phyloP scores from a whole-genome alignment of 2,329 filamentous ascomycete genomes.

The Stromatinia cepivora region DNA sequence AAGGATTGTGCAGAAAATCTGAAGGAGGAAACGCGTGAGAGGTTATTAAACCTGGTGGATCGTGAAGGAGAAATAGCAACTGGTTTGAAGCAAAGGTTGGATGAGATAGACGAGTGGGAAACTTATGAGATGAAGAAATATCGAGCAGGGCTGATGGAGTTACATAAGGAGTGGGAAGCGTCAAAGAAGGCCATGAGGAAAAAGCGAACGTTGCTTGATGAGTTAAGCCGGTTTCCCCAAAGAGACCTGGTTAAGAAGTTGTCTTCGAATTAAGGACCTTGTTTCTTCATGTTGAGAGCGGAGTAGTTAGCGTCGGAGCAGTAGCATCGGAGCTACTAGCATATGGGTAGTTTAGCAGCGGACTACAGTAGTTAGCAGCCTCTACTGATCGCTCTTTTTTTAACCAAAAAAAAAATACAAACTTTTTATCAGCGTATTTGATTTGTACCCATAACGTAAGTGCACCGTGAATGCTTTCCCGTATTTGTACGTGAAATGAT shows the following conservation, averaged over 20 bases:
- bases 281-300: no score
- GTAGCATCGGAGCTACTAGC: neutral
- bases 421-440: neutral
- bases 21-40: neutral
- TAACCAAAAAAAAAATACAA: neutral
- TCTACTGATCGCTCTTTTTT: neutral
- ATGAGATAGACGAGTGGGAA: neutral
- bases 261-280: no score
- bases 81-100: neutral
- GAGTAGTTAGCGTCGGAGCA: neutral
- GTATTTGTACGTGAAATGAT: neutral
- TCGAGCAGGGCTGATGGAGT: neutral
- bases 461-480: neutral
- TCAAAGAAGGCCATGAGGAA: neutral
- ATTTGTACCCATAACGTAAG: neutral
- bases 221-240: neutral
- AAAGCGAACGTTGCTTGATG: neutral
- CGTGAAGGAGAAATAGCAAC: neutral
- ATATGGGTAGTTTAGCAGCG: no score
- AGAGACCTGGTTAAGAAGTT: neutral
- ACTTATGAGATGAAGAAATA: neutral
- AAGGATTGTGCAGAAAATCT: neutral
- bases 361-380: no score
- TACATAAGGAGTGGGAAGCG: neutral
- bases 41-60: neutral